Percentiles rank a stretch among this genome's conserved stretches.
phyloP scores from a whole-genome alignment of 306 rosid genomes.

The Cicer chorassanicum region DNA sequence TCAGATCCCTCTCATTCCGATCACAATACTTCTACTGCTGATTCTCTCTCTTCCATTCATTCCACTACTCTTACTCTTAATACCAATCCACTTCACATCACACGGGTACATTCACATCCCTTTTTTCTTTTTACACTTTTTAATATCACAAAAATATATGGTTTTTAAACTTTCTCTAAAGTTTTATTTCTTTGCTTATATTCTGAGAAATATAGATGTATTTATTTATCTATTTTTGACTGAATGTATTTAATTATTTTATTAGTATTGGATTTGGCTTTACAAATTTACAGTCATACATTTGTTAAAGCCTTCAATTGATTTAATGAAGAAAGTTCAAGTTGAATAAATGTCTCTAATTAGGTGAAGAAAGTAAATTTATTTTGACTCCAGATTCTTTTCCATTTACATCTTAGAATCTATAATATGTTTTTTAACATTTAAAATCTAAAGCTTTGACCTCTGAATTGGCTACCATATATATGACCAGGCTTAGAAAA shows the following conservation, averaged over 20 bases:
- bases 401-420: no score
- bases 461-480: no score
- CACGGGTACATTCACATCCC: slow-evolving; percentile 55
- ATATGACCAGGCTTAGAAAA: no score
- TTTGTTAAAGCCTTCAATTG: neutral
- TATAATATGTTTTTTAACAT: no score
- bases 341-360: no score
- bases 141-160: no score
- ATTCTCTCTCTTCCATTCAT: slow-evolving; percentile 54
- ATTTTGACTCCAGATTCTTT: no score
- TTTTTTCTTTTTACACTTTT: neutral
- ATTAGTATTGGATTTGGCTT: neutral
- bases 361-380: no score
- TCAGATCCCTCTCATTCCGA: slow-evolving; percentile 50
- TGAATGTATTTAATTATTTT: neutral
- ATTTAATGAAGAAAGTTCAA: neutral
- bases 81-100: slow-evolving; percentile 46
- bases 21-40: neutral
- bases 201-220: neutral
- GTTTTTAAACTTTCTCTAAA: neutral
- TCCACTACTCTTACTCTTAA: slow-evolving; percentile 15
- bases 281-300: no score
- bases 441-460: no score
- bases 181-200: neutral
- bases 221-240: neutral